Percentiles rank a stretch among this genome's conserved stretches.
These are phyloP conservation scores for Aureobasidium sp. DNA, from an alignment of 2,329 filamentous ascomycete species.

Conservation along the genomic window DNA sequence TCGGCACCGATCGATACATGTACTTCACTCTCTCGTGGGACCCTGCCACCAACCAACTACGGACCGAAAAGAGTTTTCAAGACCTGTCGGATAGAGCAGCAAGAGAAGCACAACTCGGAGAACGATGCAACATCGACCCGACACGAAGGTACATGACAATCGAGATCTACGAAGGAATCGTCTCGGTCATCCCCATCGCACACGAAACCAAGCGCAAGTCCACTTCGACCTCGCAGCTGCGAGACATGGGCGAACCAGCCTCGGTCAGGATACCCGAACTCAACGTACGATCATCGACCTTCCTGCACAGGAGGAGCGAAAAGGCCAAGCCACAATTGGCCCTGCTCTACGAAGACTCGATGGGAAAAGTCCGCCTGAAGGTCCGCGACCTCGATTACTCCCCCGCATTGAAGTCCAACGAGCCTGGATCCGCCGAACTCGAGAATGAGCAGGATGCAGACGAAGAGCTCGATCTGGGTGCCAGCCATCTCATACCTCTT, in stretches of 20 bases:
- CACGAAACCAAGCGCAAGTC: constrained; percentile 44
- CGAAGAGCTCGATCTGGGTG: constrained; percentile 49
- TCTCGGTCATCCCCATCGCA: constrained; percentile 54
- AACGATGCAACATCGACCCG: constrained; percentile 77
- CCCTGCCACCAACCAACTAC: constrained; percentile 41
- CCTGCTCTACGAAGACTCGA: constrained; percentile 55
- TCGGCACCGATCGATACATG: constrained; percentile 80
- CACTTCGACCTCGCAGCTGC: constrained; percentile 39
- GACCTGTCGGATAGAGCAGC: constrained; percentile 53
- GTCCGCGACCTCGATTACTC: constrained; percentile 47
- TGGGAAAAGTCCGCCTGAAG: constrained; percentile 46
- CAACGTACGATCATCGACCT: constrained; percentile 56
- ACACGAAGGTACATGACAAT: constrained; percentile 59
- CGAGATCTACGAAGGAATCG: constrained; percentile 59
- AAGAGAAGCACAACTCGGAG: constrained; percentile 70
- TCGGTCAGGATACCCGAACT: constrained; percentile 57
- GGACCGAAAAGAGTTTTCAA: constrained; percentile 49
- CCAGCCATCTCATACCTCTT: constrained; percentile 54
- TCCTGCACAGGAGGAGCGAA: constrained; percentile 46
- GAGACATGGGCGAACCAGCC: constrained; percentile 52
- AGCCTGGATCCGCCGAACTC: constrained; percentile 44
- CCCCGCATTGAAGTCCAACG: constrained; percentile 33
- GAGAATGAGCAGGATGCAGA: constrained; percentile 42
- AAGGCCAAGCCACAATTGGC: constrained; percentile 48
- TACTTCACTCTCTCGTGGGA: constrained; percentile 92